A percentile compares a stretch with the other conserved stretches of the same genome.
Evolutionary conservation across 2,329 filamentous ascomycete genomes (phyloP).

Genomic region (Neofusicoccum cordaticola): DNA sequence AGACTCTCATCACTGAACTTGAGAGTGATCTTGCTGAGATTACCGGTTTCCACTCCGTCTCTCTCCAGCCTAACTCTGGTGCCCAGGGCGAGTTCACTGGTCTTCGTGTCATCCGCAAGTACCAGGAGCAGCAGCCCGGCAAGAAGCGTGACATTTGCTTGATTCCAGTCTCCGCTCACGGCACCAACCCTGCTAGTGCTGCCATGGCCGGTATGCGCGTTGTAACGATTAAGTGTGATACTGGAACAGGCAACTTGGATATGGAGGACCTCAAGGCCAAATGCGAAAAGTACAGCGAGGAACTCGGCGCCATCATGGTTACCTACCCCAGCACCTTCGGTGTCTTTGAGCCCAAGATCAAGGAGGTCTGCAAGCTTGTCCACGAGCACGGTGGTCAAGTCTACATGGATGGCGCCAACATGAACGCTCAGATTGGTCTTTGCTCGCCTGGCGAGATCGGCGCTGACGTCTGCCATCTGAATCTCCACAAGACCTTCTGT

Average conservation of each 20-base stretch:
- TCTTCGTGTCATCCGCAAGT: conserved; percentile 82
- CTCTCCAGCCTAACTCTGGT: conserved; percentile 91
- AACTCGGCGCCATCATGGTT: conserved; percentile 91
- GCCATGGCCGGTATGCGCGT: conserved; percentile 96
- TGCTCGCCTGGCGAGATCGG: conserved; percentile 94
- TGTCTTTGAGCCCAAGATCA: conserved; percentile 88
- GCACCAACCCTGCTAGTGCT: conserved; percentile 91
- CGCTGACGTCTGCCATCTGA: conserved; percentile 94
- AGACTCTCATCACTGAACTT: conserved; percentile 67
- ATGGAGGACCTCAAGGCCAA: conserved; percentile 81
- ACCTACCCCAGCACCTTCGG: conserved; percentile 95
- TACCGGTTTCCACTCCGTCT: conserved; percentile 86
- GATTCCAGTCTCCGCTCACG: conserved; percentile 92
- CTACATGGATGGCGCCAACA: conserved; percentile 98
- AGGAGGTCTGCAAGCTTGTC: conserved; percentile 79
- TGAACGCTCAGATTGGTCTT: conserved; percentile 96
- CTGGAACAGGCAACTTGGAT: conserved; percentile 83
- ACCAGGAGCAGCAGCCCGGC: conserved; percentile 64
- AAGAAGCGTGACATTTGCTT: conserved; percentile 85
- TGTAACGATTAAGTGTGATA: conserved; percentile 86
- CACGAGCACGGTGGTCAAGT: conserved; percentile 88
- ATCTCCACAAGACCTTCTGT: conserved; percentile 98
- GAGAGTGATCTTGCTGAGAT: conserved; percentile 74
- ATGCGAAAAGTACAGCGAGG: conserved; percentile 80
- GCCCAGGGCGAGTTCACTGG: conserved; percentile 95